These are phyloP conservation scores for Nicotiana paniculata DNA, from an alignment of 257 asterid genomes.

Conservation along the genomic window DNA sequence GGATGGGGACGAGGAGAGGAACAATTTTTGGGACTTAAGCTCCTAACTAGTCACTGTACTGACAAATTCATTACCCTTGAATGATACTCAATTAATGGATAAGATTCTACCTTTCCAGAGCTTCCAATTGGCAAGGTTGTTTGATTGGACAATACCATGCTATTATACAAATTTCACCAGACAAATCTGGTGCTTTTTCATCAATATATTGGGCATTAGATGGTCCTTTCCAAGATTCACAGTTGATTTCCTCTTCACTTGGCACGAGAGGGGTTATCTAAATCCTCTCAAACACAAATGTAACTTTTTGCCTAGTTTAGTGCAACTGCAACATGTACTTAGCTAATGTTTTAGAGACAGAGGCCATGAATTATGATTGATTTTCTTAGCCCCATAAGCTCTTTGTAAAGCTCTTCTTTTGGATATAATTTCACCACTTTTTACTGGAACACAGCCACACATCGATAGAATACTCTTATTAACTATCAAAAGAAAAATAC, in stretches of 20 bases:
- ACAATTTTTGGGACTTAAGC: too few species aligned
- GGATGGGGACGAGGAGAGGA: too few species aligned
- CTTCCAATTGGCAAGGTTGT: not conserved
- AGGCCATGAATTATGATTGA: not conserved
- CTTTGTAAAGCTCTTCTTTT: not conserved
- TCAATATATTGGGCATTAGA: not conserved
- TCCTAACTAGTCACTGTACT: too few species aligned
- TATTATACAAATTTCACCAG: not conserved
- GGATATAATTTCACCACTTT: not conserved
- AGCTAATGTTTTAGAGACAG: not conserved
- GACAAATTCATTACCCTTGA: too few species aligned
- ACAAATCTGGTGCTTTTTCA: too few species aligned
- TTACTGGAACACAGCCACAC: not conserved
- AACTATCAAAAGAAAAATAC: not conserved
- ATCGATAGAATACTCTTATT: not conserved
- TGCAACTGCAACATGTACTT: not conserved
- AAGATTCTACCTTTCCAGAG: not conserved
- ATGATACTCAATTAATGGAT: not conserved
- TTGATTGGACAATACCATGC: not conserved
- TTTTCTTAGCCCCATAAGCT: not conserved
- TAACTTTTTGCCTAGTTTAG: not conserved
- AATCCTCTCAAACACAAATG: not conserved
- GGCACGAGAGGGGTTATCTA: not conserved
- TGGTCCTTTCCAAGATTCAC: not conserved
- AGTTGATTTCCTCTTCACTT: not conserved